Base-by-base conservation (phyloP, 306 rosid genomes). In the Amphicarpaea edgeworthii region DNA sequence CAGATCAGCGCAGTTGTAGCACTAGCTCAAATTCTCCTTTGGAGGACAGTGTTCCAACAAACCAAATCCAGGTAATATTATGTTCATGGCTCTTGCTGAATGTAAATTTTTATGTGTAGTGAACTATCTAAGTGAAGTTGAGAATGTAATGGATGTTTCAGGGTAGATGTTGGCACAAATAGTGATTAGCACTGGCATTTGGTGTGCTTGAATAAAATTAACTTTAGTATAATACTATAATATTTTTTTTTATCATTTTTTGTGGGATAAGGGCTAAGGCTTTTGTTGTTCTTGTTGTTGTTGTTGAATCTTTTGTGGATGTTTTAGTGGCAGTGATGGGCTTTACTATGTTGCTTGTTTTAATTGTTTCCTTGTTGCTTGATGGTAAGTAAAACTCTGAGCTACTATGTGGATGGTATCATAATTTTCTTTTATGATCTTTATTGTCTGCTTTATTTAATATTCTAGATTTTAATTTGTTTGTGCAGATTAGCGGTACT, bases 401-500 rank as follows among this genome's bases (percentile, higher is more conserved):
- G 67, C 71, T 68, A 40, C 57, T 70, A 11, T 4, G 9, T 70
- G 23, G 26, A 11, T 4, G 9, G 19, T 46, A 59, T 65, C 26
- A 38, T 10, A 24, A 21, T 38, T 19, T 23, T 20, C 24, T 5
- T 30, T 8, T 49, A 20, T 51, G 26, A 71, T 75, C 45, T 19
- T 24, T 61, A 16, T 41, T 68, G 55, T 73, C 38, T 57, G 72
- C 43, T 66, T 72, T 37, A 53, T 67, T 75, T 45, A 37, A 49
- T 76, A 12, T 63, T 78, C 5, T 32, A 3, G 12, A 64, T 69
- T 58, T 75, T 26, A 28, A 65, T 64, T 75, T 77, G 30, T 72
- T 53, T 76, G 17, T 82, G 87, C 90, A 95, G 97, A 84, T 82
- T 26, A 60, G 77, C 68, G 61, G 84, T 37, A 61, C 62, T 54